phyloP scores from a whole-genome alignment of 2,329 filamentous ascomycete species.

The Ophiocordyceps australis region DNA sequence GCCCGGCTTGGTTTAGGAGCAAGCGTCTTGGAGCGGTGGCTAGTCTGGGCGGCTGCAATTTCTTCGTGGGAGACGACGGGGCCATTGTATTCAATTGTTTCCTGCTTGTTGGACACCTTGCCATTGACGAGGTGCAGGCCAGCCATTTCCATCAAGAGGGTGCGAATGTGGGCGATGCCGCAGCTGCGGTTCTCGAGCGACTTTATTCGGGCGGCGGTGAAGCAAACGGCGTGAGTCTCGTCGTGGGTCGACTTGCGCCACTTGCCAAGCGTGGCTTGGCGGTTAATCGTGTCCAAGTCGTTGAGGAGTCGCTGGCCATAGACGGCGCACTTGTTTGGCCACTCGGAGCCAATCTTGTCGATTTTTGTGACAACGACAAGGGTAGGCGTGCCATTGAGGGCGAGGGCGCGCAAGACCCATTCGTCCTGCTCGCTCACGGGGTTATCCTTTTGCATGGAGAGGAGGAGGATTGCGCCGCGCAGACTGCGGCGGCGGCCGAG shows the following conservation, averaged over 20 bases:
- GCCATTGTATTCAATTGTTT: slow-evolving; percentile 16
- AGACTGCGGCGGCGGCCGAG: slow-evolving; percentile 25
- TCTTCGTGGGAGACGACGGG: slow-evolving; percentile 20
- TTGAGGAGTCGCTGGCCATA: slow-evolving; percentile 10
- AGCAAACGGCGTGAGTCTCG: slow-evolving; percentile 12
- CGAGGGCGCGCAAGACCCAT: slow-evolving; percentile 26
- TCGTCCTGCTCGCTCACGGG: slow-evolving; percentile 28
- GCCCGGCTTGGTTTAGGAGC: too few relatives aligned
- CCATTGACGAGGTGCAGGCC: slow-evolving; percentile 12
- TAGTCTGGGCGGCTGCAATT: too few relatives aligned
- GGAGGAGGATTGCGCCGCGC: slow-evolving; percentile 31
- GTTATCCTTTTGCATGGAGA: slow-evolving; percentile 30
- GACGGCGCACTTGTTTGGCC: slow-evolving; percentile 9
- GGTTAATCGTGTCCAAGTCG: slow-evolving; percentile 9
- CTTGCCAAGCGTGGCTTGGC: slow-evolving; percentile 4
- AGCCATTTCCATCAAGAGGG: slow-evolving; percentile 21
- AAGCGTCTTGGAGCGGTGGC: too few relatives aligned
- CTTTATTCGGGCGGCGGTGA: slow-evolving; percentile 19
- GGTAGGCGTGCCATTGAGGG: slow-evolving; percentile 23
- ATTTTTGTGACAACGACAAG: slow-evolving; percentile 37
- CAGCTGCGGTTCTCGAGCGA: slow-evolving; percentile 11
- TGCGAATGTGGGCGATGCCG: slow-evolving; percentile 19
- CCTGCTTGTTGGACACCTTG: slow-evolving; percentile 14
- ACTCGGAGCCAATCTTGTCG: slow-evolving; percentile 23
- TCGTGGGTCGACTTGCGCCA: slow-evolving; percentile 10